These are phyloP conservation scores for Penicillium sclerotiorum DNA, from an alignment of 2,329 filamentous ascomycete species.

Conservation along the genomic window DNA sequence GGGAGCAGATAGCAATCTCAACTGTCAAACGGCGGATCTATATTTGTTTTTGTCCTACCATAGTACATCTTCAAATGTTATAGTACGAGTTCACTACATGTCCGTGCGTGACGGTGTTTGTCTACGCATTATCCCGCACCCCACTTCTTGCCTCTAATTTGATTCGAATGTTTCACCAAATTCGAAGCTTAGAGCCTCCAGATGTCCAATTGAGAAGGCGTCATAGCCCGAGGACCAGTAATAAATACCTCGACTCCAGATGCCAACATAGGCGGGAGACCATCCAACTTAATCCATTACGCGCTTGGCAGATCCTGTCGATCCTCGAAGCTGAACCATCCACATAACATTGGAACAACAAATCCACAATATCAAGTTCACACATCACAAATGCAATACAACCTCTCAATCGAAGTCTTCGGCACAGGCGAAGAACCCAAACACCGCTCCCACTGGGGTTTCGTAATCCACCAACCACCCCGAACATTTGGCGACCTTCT, in stretches of 20 bases:
- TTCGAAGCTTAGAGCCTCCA: not conserved
- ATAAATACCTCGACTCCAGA: no score
- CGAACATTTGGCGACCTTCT: slow-evolving; percentile 28
- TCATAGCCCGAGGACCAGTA: not conserved
- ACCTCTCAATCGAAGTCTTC: slow-evolving; percentile 27
- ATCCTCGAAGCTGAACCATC: no score
- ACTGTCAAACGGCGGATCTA: not conserved
- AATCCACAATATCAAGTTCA: not conserved
- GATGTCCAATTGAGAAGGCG: not conserved
- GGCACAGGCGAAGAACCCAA: slow-evolving; percentile 25
- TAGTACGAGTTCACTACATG: no score
- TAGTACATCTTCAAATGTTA: no score
- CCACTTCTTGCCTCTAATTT: not conserved
- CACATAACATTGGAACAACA: not conserved
- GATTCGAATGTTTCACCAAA: not conserved
- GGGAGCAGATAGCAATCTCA: not conserved
- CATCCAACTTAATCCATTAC: no score
- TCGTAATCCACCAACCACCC: slow-evolving; percentile 23
- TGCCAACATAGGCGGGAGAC: no score
- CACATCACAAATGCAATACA: slow-evolving; percentile 12
- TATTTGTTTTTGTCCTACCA: not conserved
- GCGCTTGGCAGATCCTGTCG: no score
- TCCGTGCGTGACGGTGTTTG: no score
- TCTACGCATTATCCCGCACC: not conserved
- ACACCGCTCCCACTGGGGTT: slow-evolving; percentile 30